Evolutionary conservation across 202 grass and related monocot species (phyloP), one percentile per base, ranked within the genome.

Genomic region (Bolboschoenoplectus hybrid): DNA sequence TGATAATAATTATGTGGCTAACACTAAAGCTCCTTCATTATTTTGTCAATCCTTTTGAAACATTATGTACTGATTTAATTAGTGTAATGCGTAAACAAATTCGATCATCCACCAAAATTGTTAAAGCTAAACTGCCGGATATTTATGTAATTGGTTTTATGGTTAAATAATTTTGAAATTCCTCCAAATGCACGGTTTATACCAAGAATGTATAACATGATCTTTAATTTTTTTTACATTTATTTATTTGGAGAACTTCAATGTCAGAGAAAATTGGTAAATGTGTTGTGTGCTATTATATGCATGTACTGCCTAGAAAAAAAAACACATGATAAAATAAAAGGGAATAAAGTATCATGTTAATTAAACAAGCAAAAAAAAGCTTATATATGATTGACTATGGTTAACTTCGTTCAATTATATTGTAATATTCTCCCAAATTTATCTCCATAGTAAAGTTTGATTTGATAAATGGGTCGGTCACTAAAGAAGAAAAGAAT

Each of bases 341-440:
- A 40, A 68, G 66, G 7, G 45, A 49, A 76, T 55, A 53, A 76
- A 55, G 10, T 32, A 36, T 49, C 1, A 76, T 53, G 47, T 36
- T 51, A 34, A 75, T 35, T 51, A 13, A 75, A 75, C 20, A 51
- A 52, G 10, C 72, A 35, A 49, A 52, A 3, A 52, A 74, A 52
- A 52, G 47, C 35, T 74, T 52, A 55, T 34, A 52, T 10, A 75
- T 52, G 10, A 55, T 14, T 73, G 44, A 26, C 44, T 53, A 11
- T 6, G n/a, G 72, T 53, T 76, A 73, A 35, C 49, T 53, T 53
- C 49, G 11, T 53, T 38, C 38, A 76, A 76, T 53, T 73, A 13
- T 53, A 47, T 76, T 76, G 73, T 76, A 55, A 76, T 76, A 76
- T 76, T 76, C 73, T 53, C 73, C 5, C 32, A 76, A 70, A 43